A percentile compares a stretch with the other conserved stretches of the same genome.
Evolutionary conservation across 2,329 filamentous ascomycete species (phyloP).

Genomic region (Aspergillus tubingensis): DNA sequence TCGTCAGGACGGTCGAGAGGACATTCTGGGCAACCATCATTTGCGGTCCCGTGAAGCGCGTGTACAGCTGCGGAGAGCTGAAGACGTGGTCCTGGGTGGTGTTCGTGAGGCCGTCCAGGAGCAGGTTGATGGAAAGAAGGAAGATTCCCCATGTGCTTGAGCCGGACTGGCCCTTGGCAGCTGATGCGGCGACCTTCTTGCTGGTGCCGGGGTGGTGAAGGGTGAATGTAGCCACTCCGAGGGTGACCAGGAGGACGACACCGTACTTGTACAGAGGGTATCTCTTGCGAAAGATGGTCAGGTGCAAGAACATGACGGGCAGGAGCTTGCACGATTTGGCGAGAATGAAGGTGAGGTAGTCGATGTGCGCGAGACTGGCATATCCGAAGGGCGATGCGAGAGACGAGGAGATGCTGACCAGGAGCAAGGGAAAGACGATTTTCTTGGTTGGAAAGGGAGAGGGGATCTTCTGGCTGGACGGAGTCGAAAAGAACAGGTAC

Average conservation of each 20-base stretch:
- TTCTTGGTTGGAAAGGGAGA: slow-evolving; percentile 72
- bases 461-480: slow-evolving; percentile 49
- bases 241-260: slow-evolving; percentile 86
- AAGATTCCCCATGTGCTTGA: slow-evolving; percentile 71
- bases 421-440: slow-evolving; percentile 75
- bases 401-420: slow-evolving; percentile 84
- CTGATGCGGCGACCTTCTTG: slow-evolving; percentile 52
- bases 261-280: slow-evolving; percentile 97
- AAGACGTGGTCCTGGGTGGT: slow-evolving; percentile 97
- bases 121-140: slow-evolving; percentile 81
- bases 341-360: slow-evolving; percentile 97
- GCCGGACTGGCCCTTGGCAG: slow-evolving; percentile 59
- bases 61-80: slow-evolving; percentile 61
- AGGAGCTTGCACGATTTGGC: slow-evolving; percentile 98
- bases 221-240: slow-evolving; percentile 92
- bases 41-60: slow-evolving; percentile 84
- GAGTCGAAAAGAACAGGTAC: slow-evolving; percentile 72
- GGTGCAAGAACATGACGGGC: slow-evolving; percentile 96
- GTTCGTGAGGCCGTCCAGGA: slow-evolving; percentile 96
- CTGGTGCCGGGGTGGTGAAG: slow-evolving; percentile 72
- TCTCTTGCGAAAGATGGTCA: slow-evolving; percentile 82
- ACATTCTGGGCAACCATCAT: slow-evolving; percentile 99
- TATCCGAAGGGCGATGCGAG: slow-evolving; percentile 96
- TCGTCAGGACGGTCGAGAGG: slow-evolving; percentile 77
- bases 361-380: slow-evolving; percentile 86